These are phyloP conservation scores for Crepidotus variabilis DNA, from an alignment of 768 basidiomycete genomes.

Conservation along the genomic window DNA sequence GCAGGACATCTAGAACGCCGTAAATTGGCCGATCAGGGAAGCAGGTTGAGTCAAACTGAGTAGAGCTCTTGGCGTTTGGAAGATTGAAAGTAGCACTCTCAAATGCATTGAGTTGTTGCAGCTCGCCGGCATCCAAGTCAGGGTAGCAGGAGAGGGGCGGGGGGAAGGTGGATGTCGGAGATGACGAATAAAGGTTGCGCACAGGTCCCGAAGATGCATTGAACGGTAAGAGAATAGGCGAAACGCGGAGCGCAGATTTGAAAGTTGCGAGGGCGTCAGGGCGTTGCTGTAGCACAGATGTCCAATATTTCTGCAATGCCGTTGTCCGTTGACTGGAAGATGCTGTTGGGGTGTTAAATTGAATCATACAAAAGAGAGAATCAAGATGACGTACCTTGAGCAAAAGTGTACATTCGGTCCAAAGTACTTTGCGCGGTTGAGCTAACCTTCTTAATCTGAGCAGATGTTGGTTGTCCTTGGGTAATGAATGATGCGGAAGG, in stretches of 20 bases:
- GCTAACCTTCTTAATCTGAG: slow-evolving; percentile 42
- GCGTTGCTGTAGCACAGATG: slow-evolving; percentile 42
- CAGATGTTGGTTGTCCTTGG: slow-evolving; percentile 41
- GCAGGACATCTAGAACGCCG: slow-evolving; percentile 54
- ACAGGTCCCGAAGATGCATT: slow-evolving; percentile 43
- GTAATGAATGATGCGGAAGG: slow-evolving; percentile 40
- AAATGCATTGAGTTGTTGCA: slow-evolving; percentile 39
- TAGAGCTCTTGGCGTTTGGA: slow-evolving; percentile 22
- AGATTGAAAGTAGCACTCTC: slow-evolving; percentile 54
- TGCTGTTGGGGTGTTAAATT: slow-evolving; percentile 31
- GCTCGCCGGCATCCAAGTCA: slow-evolving; percentile 34
- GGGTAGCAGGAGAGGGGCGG: slow-evolving; percentile 62
- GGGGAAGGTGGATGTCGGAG: slow-evolving; percentile 44
- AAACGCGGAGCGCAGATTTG: slow-evolving; percentile 38
- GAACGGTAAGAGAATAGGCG: slow-evolving; percentile 55
- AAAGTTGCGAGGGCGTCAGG: slow-evolving; percentile 41
- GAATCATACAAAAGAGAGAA: neutral
- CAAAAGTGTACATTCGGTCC: slow-evolving; percentile 59
- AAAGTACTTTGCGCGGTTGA: slow-evolving; percentile 33
- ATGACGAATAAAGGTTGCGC: slow-evolving; percentile 35
- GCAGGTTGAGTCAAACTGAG: slow-evolving; percentile 45
- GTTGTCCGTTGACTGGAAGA: slow-evolving; percentile 49
- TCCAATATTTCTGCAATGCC: slow-evolving; percentile 54
- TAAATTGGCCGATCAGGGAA: slow-evolving; percentile 59
- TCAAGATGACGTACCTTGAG: slow-evolving; percentile 41